Evolutionary conservation across 768 basidiomycete species (phyloP).

Genomic region (Boletus eberwhitei): DNA sequence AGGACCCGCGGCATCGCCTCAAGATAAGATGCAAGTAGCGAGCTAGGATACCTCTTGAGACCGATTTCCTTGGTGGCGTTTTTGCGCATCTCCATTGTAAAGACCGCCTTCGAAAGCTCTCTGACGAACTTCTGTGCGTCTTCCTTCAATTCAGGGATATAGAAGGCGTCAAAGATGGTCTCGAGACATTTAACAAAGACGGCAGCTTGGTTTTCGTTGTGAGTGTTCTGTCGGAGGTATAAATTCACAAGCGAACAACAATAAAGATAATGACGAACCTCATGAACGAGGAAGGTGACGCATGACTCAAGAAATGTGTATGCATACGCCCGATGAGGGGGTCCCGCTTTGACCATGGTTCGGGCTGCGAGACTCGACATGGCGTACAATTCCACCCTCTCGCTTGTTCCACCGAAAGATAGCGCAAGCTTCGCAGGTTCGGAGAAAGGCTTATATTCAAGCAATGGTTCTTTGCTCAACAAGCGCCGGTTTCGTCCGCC

Average conservation of each 20-base stretch:
- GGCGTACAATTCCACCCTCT: slow-evolving; percentile 64
- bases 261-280: slow-evolving; percentile 46
- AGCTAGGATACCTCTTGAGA: slow-evolving; percentile 51
- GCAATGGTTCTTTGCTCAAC: slow-evolving; percentile 71
- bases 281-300: slow-evolving; percentile 66
- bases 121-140: slow-evolving; percentile 69
- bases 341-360: slow-evolving; percentile 50
- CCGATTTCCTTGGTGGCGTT: slow-evolving; percentile 51
- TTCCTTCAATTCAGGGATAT: slow-evolving; percentile 63
- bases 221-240: slow-evolving; percentile 52
- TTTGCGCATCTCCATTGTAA: slow-evolving; percentile 70
- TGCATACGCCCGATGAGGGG: slow-evolving; percentile 47
- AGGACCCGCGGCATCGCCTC: slow-evolving; percentile 78
- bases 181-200: slow-evolving; percentile 69
- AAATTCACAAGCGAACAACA: not conserved
- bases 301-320: slow-evolving; percentile 71
- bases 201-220: slow-evolving; percentile 69
- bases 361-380: slow-evolving; percentile 62
- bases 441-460: slow-evolving; percentile 69
- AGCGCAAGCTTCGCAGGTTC: slow-evolving; percentile 69
- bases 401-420: slow-evolving; percentile 66
- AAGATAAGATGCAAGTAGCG: slow-evolving; percentile 66
- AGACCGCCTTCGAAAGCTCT: slow-evolving; percentile 66
- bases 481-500: slow-evolving; percentile 91
- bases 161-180: slow-evolving; percentile 74